A percentile compares a stretch with the other conserved stretches of the same genome.
Conservation (phyloP, 371 early-diverging fungal genomes). For the Chytridium lagenaria region DNA sequence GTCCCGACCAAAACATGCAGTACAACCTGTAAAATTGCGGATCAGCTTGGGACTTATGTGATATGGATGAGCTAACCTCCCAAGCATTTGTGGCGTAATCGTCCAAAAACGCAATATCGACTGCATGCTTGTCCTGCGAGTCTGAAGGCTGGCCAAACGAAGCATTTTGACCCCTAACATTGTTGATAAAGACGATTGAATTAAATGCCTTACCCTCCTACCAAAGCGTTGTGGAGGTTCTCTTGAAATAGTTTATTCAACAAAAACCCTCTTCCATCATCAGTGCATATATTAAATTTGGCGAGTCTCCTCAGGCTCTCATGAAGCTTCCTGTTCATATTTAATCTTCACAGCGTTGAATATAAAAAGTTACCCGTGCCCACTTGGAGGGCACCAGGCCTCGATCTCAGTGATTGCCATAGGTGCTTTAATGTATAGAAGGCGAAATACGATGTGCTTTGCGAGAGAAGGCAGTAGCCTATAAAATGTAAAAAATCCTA, state of each 20-base stretch:
- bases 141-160: constrained; percentile 82
- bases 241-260: constrained; percentile 66
- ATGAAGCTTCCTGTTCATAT: constrained; percentile 29
- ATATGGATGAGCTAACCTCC: constrained; percentile 62
- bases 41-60: not conserved
- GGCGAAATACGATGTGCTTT: constrained; percentile 89
- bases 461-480: constrained; percentile 85
- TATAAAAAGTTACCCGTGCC: constrained; percentile 48
- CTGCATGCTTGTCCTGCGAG: constrained; percentile 69
- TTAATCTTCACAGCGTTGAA: not conserved
- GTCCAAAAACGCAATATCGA: constrained; percentile 75
- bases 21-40: constrained; percentile 59
- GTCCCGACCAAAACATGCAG: constrained; percentile 95
- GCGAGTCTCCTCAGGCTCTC: constrained; percentile 35
- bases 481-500: constrained; percentile 14
- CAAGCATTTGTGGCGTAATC: constrained; percentile 83
- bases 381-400: constrained; percentile 62
- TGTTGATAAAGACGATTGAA: constrained; percentile 2
- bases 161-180: constrained; percentile 71
- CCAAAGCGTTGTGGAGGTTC: constrained; percentile 84
- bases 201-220: constrained; percentile 76
- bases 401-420: constrained; percentile 68
- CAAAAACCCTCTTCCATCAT: constrained; percentile 18
- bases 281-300: constrained; percentile 42
- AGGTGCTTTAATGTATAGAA: constrained; percentile 75